Base-by-base conservation (phyloP, 2,329 filamentous ascomycete genomes). In the Trichothecium sympodiale region DNA sequence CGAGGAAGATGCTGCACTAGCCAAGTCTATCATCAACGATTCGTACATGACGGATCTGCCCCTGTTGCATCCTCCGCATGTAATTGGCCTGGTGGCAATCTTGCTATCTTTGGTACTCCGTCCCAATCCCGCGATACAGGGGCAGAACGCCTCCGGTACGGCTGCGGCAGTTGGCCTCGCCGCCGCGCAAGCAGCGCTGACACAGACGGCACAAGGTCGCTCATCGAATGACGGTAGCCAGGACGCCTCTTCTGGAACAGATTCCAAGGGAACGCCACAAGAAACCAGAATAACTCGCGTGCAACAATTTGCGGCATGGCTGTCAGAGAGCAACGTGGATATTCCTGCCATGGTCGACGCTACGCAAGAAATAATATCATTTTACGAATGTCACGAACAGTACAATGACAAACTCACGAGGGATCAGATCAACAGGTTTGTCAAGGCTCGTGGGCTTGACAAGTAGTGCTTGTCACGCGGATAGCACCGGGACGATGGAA, bases 41-140 rank as follows among this genome's bases (percentile, higher is more conserved):
- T 83, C 85, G 54, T 94, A 85, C 61, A 80, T 93, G 59, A 94
- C 88, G 7, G 88, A 95, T 53, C 67, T 94, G n/a, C 84, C 85
- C 2, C 67, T 95, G 12, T 69, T 93, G 0, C 82, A 87, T 51
- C 71, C 87, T 10, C 88, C 88, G n/a, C 86, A 94, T 50, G 71
- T 85, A 33, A 79, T 94, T 38, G 86, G 86, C n/a, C 73, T 94
- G 29, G 88, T 86, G 25, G 83, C 86, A 6, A 81, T 94, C 40
- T 74, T 94, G 38, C 67, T 94, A 6, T 80, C 85, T 2, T 71
- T 94, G n/a, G 82, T 91, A 4, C 72, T 94, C 27, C 77, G 84
- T 36, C 83, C 84, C 1, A 58, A 54, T 33, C 49, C 48, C 12
- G 45, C 53, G 2, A 40, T 46, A 1, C 45, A 50, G 2, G 51